A percentile compares a stretch with the other conserved stretches of the same genome.
Evolutionary conservation across 2,329 filamentous ascomycete genomes (phyloP).

Genomic region (Xylariaceae sp.): DNA sequence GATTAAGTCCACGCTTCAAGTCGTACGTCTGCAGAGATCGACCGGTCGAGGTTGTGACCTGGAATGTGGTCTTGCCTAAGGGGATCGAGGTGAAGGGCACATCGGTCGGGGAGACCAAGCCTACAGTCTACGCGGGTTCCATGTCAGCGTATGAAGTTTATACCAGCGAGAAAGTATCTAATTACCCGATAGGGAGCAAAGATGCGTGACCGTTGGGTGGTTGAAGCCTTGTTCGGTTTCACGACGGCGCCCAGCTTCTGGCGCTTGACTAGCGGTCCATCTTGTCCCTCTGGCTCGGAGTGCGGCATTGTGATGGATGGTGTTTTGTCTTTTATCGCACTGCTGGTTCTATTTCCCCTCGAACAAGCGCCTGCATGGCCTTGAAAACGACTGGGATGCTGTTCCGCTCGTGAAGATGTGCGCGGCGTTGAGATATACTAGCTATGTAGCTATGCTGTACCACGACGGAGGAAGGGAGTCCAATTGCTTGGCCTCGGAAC

Average conservation of each 20-base stretch:
- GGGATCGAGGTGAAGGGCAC: slow-evolving; percentile 91
- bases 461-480: not conserved
- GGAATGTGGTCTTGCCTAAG: slow-evolving; percentile 92
- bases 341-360: not conserved
- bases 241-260: slow-evolving; percentile 66
- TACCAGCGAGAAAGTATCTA: slow-evolving; percentile 6
- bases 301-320: slow-evolving; percentile 56
- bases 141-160: slow-evolving; percentile 11
- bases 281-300: slow-evolving; percentile 62
- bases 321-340: not conserved
- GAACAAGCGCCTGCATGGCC: not conserved
- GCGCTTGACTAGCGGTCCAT: slow-evolving; percentile 75
- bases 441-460: not conserved
- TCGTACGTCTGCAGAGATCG: slow-evolving; percentile 95
- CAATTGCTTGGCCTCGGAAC: not conserved
- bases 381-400: not conserved
- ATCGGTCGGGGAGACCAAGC: slow-evolving; percentile 86
- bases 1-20: slow-evolving; percentile 83
- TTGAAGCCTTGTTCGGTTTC: slow-evolving; percentile 46
- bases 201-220: slow-evolving; percentile 71
- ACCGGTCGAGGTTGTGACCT: slow-evolving; percentile 95
- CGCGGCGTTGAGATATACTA: not conserved
- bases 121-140: slow-evolving; percentile 72
- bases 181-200: slow-evolving; percentile 91
- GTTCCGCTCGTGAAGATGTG: not conserved